Evolutionary conservation across 768 basidiomycete species (phyloP).

Genomic region (Lyophyllum shimeji): DNA sequence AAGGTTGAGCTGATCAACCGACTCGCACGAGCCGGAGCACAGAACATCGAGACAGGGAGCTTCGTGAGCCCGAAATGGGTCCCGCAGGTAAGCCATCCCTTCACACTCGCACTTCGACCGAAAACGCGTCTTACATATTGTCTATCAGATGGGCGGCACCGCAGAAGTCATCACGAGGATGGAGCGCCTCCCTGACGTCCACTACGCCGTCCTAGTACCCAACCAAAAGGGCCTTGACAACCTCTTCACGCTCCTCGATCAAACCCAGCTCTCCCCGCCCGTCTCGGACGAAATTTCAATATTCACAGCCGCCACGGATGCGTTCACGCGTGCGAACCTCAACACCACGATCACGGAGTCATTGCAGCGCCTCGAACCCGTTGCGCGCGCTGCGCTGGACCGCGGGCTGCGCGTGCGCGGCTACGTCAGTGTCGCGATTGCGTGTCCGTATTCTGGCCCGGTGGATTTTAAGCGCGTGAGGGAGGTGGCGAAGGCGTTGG

Average conservation of each 20-base stretch:
- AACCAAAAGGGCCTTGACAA: constrained; percentile 76
- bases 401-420: constrained; percentile 73
- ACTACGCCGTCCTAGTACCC: constrained; percentile 80
- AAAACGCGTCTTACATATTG: not conserved
- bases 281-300: constrained; percentile 84
- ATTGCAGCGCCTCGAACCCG: constrained; percentile 57
- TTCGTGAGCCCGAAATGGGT: constrained; percentile 95
- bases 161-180: constrained; percentile 66
- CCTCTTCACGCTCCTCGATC: constrained; percentile 55
- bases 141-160: constrained; percentile 81
- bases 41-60: constrained; percentile 79
- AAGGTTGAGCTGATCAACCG: constrained; percentile 82
- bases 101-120: not conserved
- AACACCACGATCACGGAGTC: constrained; percentile 75
- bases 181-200: constrained; percentile 49
- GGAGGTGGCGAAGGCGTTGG: constrained; percentile 66
- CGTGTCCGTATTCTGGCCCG: constrained; percentile 84
- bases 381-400: constrained; percentile 59
- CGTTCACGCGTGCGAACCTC: constrained; percentile 83
- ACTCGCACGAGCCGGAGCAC: constrained; percentile 65
- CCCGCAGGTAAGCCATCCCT: constrained; percentile 62
- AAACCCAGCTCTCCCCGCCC: constrained; percentile 37
- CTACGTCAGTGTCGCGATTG: constrained; percentile 82
- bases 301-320: constrained; percentile 87
- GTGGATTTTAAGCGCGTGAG: constrained; percentile 65